Conservation (phyloP, 1,139 yeast genomes). For the Geotrichum carabidarum region DNA sequence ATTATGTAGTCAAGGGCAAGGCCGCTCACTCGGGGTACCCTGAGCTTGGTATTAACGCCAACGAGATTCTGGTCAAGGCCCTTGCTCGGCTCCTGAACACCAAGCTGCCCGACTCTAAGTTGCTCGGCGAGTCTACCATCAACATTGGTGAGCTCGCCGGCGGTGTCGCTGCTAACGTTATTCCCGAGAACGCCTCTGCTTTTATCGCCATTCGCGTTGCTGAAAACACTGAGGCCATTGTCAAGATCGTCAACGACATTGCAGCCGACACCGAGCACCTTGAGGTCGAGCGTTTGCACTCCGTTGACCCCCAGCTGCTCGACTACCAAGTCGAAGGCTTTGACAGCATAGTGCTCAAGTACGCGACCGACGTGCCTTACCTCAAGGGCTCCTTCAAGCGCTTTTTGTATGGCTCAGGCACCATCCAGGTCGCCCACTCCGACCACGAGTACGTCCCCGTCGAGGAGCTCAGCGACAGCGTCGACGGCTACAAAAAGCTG, state of each 20-base stretch:
- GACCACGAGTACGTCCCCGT: slow-evolving; percentile 54
- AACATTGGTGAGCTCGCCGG: slow-evolving; percentile 57
- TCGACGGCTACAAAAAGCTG: slow-evolving; percentile 53
- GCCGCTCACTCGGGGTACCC: slow-evolving; percentile 72
- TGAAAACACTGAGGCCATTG: slow-evolving; percentile 42
- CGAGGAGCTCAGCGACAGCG: slow-evolving; percentile 48
- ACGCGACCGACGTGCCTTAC: slow-evolving; percentile 63
- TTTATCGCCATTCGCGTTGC: slow-evolving; percentile 52
- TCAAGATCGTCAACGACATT: slow-evolving; percentile 37
- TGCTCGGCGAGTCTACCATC: slow-evolving; percentile 57
- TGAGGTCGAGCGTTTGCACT: slow-evolving; percentile 28
- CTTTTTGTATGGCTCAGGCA: slow-evolving; percentile 66
- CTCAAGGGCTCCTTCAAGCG: slow-evolving; percentile 40
- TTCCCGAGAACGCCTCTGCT: slow-evolving; percentile 57
- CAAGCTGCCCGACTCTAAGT: slow-evolving; percentile 47
- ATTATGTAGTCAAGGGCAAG: slow-evolving; percentile 47
- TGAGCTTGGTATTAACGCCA: slow-evolving; percentile 59
- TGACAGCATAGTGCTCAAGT: slow-evolving; percentile 52
- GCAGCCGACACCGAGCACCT: slow-evolving; percentile 34
- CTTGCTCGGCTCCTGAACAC: slow-evolving; percentile 41
- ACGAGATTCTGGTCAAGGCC: slow-evolving; percentile 51
- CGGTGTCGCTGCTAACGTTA: slow-evolving; percentile 60
- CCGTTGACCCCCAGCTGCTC: slow-evolving; percentile 44
- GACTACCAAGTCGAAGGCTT: slow-evolving; percentile 62
- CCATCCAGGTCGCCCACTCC: slow-evolving; percentile 61